phyloP scores from a whole-genome alignment of 306 rosid genomes.

The Comarum palustre region DNA sequence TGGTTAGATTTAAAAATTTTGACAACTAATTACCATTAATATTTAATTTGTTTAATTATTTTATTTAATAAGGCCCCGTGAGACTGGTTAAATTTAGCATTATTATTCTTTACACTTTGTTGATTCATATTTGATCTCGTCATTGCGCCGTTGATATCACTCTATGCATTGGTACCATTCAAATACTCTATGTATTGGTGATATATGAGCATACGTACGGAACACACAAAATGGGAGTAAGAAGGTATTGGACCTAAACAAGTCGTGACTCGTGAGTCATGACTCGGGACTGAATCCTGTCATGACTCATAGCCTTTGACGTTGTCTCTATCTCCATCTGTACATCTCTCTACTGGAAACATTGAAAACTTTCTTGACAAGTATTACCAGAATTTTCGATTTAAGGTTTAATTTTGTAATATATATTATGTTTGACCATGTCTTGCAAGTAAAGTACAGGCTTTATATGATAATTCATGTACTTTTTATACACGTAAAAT shows the following conservation, averaged over 20 bases:
- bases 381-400: background rate
- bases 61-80: no score
- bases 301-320: background rate
- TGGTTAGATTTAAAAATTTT: no score
- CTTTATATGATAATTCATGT: background rate
- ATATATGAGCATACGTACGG: background rate
- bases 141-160: no score
- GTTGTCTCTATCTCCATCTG: background rate
- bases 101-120: no score
- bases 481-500: background rate
- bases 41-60: no score
- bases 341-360: background rate
- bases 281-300: background rate
- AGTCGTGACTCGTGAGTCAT: slow-evolving; percentile 11
- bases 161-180: no score
- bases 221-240: background rate
- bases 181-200: no score
- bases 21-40: no score
- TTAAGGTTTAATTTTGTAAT: background rate
- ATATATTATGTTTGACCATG: background rate
- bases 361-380: background rate
- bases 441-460: background rate
- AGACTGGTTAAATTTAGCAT: no score
- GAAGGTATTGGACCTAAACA: background rate
- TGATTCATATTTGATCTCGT: no score